phyloP scores from a whole-genome alignment of 345 rosid species.

The Firmiana major region DNA sequence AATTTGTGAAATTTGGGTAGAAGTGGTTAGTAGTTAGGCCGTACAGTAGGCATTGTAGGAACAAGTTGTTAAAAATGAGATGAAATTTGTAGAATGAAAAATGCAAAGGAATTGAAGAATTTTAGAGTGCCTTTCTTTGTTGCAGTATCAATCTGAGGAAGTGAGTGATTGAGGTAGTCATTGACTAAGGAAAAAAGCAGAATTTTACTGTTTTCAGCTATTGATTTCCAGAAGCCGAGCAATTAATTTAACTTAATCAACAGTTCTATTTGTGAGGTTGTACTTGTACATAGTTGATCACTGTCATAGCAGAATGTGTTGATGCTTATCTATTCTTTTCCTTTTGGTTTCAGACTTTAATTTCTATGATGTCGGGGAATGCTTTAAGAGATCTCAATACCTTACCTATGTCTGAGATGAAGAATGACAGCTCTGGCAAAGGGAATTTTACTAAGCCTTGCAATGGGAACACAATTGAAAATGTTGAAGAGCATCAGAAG shows the following conservation, averaged over 20 bases:
- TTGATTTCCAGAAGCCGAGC: background rate
- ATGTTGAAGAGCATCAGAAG: slow-evolving; percentile 44
- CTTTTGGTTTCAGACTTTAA: slow-evolving; percentile 12
- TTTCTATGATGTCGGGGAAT: slow-evolving; percentile 49
- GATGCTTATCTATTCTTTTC: background rate
- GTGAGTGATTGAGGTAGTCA: background rate
- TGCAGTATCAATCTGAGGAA: background rate
- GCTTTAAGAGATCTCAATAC: slow-evolving; percentile 68
- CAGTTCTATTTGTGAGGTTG: background rate
- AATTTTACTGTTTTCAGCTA: background rate
- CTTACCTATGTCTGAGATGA: slow-evolving; percentile 51
- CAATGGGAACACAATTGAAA: slow-evolving; percentile 44
- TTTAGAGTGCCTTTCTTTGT: slow-evolving; percentile 1
- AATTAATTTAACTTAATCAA: background rate
- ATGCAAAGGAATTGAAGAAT: background rate
- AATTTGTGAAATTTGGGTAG: background rate
- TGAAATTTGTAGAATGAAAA: background rate
- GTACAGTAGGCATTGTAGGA: background rate
- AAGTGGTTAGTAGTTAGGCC: background rate
- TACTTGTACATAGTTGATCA: background rate
- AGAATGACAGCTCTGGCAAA: slow-evolving; percentile 43
- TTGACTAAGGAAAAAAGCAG: background rate
- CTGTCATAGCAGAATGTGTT: background rate
- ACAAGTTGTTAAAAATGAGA: background rate
- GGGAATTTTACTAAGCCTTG: slow-evolving; percentile 48